These are phyloP conservation scores for Coemansia sp. DNA, from an alignment of 192 early-diverging fungal species.

Conservation along the genomic window DNA sequence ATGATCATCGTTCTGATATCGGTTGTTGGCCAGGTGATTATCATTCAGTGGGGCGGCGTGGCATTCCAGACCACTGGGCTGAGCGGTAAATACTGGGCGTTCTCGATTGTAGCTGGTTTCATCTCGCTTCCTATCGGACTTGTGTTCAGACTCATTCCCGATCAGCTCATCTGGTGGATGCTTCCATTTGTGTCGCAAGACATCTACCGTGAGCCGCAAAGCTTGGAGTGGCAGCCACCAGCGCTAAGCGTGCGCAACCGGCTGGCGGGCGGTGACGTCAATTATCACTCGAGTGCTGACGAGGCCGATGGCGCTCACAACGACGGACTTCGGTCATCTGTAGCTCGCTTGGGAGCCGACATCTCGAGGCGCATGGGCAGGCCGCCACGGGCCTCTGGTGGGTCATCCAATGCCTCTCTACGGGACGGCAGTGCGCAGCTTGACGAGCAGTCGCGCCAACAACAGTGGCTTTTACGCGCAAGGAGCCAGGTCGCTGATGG, in stretches of 20 bases:
- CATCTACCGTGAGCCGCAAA: constrained; percentile 54
- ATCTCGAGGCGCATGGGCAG: constrained; percentile 26
- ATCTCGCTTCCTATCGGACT: constrained; percentile 85
- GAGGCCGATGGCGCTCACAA: constrained; percentile 15
- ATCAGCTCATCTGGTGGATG: constrained; percentile 63
- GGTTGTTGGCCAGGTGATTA: constrained; percentile 80
- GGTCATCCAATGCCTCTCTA: not conserved
- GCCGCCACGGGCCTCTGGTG: constrained; percentile 3
- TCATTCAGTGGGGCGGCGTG: constrained; percentile 85
- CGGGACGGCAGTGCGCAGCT: constrained; percentile 1
- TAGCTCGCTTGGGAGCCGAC: constrained; percentile 39
- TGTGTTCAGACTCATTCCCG: constrained; percentile 86
- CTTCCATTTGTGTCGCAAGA: constrained; percentile 55
- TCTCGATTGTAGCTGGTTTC: constrained; percentile 80
- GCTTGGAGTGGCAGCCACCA: constrained; percentile 55
- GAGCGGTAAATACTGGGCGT: constrained; percentile 76
- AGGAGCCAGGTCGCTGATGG: not conserved
- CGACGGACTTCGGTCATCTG: constrained; percentile 30
- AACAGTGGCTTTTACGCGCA: constrained; percentile 6
- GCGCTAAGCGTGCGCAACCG: constrained; percentile 54
- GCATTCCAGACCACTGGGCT: constrained; percentile 81
- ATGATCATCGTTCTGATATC: constrained; percentile 77
- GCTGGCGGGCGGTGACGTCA: constrained; percentile 29
- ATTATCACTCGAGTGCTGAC: constrained; percentile 9
- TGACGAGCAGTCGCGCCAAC: constrained; percentile 2